Evolutionary conservation across 2,329 filamentous ascomycete genomes (phyloP), one percentile per base, ranked within the genome.

Genomic region (Alternaria burnsii): DNA sequence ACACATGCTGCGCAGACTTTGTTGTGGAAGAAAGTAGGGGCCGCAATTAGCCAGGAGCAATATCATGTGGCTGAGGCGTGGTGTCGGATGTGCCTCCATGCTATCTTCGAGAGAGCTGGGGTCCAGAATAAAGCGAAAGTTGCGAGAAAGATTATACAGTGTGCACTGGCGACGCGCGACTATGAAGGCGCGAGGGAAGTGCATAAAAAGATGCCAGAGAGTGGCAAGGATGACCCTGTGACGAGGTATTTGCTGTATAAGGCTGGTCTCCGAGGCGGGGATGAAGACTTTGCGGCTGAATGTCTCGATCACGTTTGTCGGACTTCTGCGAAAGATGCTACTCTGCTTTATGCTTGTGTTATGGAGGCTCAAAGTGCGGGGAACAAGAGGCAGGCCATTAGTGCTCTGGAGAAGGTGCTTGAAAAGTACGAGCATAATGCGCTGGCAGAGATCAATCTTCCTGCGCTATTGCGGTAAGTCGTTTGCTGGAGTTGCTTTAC

Each of bases 21-120:
- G 4, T 79, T 97, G 4, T 97, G 93, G 93, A 95, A 93, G 77
- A 86, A 84, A 26, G 82, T 91, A n/a, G 90, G 93, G 53, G 78
- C 82, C 1, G 81, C 82, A 14, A 87, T 86, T 62, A 79, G 78
- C 1, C 82, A 85, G 32, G 80, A 83, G 2, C 79, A 87, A 16
- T 86, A 85, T 55, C 80, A 83, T 3, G 66, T 82, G 14, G 86
- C 90, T 1, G 85, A 90, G 63, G 78, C 81, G 52, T 97, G 92
- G 93, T 96, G 92, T 69, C 82, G 78, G 8, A 74, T 93, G 18
- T 89, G 91, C 0, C 81, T 91, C 12, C 89, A 93, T 70, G 74
- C 81, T 0, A 71, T 92, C 0, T 93, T 97, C 65, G 79, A 84
- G 12, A 86, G 86, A 51, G 86, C 87, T 22, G 89, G 91, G 1